Percentiles rank a stretch among this genome's conserved stretches.
Evolutionary conservation across 1,139 yeast genomes (phyloP).

Genomic region (Suhomyces guaymorum): DNA sequence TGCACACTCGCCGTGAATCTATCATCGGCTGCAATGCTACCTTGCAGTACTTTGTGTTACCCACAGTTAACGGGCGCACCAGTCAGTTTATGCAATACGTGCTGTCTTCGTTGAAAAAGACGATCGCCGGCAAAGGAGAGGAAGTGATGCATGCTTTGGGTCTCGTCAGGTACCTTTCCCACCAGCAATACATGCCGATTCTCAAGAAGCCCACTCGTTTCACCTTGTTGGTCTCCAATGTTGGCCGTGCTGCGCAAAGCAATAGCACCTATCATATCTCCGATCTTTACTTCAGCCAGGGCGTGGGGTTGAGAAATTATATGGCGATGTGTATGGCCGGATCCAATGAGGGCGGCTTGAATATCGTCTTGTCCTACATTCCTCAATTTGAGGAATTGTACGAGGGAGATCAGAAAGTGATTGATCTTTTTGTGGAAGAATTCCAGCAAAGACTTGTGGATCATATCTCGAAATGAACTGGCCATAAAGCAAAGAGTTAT

Average conservation of each 20-base stretch:
- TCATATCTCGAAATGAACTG: not conserved
- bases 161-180: not conserved
- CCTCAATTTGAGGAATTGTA: slow-evolving; percentile 5
- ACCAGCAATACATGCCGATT: not conserved
- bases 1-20: slow-evolving; percentile 14
- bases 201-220: slow-evolving; percentile 13
- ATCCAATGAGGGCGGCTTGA: slow-evolving; percentile 5
- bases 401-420: not conserved
- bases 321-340: slow-evolving; percentile 1
- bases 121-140: not conserved
- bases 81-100: not conserved
- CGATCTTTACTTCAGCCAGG: slow-evolving; percentile 2
- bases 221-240: slow-evolving; percentile 24
- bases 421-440: not conserved
- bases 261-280: not conserved
- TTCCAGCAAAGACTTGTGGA: not conserved
- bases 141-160: not conserved
- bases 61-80: no score
- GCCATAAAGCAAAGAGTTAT: no score
- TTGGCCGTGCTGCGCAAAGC: slow-evolving; percentile 17
- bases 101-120: not conserved
- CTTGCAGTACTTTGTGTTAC: slow-evolving; percentile 18
- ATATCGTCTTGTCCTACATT: slow-evolving; percentile 1
- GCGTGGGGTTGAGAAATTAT: not conserved
- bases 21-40: slow-evolving; percentile 24